A percentile compares a stretch with the other conserved stretches of the same genome.
These are phyloP conservation scores for Metschnikowia bowlesiae DNA, from an alignment of 805 yeast genomes.

Conservation along the genomic window DNA sequence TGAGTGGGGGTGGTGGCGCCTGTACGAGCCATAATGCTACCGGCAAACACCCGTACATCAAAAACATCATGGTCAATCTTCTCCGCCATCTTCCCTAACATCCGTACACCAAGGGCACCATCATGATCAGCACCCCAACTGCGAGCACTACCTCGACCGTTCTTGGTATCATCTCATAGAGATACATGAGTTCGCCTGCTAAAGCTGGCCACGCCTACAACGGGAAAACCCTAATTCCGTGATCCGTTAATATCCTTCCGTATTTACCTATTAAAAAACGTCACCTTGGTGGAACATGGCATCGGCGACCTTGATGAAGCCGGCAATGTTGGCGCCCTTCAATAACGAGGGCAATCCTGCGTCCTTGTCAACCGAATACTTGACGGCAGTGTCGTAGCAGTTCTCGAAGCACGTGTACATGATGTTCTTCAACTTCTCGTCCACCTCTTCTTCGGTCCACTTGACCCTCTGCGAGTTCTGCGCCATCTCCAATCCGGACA, in stretches of 20 bases:
- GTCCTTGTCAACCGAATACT: constrained; percentile 69
- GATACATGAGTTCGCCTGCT: too few species aligned
- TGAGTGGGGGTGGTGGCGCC: background rate
- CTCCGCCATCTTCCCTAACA: too few species aligned
- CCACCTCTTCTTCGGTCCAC: constrained; percentile 94
- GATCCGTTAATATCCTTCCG: background rate
- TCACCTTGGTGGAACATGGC: constrained; percentile 99
- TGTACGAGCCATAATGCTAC: too few species aligned
- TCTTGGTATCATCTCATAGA: too few species aligned
- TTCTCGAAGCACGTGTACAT: constrained; percentile 90
- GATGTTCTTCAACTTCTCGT: constrained; percentile 81
- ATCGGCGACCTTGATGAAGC: constrained; percentile 96
- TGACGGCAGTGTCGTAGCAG: constrained; percentile 83
- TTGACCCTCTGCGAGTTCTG: constrained; percentile 93
- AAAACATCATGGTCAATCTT: too few species aligned
- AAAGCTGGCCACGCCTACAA: too few species aligned
- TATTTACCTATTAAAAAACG: constrained; percentile 32
- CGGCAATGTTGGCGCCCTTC: constrained; percentile 98
- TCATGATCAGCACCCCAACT: too few species aligned
- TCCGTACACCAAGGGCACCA: too few species aligned
- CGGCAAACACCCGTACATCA: too few species aligned
- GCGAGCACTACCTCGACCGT: too few species aligned
- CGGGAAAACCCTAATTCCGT: too few species aligned
- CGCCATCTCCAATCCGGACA: constrained; percentile 98
- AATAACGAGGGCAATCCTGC: constrained; percentile 84